A percentile compares a stretch with the other conserved stretches of the same genome.
phyloP scores from a whole-genome alignment of 345 rosid genomes.

The Moricandia arvensis region DNA sequence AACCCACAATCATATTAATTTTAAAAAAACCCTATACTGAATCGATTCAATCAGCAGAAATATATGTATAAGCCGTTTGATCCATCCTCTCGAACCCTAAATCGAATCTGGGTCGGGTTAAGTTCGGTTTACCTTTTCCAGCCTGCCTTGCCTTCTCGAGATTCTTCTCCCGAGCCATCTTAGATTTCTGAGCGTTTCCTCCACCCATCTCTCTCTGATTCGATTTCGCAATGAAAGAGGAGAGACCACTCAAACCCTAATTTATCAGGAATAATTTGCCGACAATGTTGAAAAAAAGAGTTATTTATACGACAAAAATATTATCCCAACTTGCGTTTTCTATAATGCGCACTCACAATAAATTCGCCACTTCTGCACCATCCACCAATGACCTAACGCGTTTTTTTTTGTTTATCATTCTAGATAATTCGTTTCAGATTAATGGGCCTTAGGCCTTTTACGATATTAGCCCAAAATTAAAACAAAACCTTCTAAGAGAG shows the following conservation, averaged over 20 bases:
- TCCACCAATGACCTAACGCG: slow-evolving; percentile 26
- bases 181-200: slow-evolving; percentile 55
- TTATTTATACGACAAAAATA: not conserved
- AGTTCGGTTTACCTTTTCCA: slow-evolving; percentile 27
- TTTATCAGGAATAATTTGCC: not conserved
- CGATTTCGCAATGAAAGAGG: slow-evolving; percentile 11
- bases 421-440: slow-evolving; percentile 1
- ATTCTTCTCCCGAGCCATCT: slow-evolving; percentile 52
- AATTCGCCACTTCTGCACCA: slow-evolving; percentile 18
- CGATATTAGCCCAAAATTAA: not conserved
- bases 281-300: not conserved
- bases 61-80: not conserved
- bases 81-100: not conserved
- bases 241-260: slow-evolving; percentile 33
- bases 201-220: slow-evolving; percentile 51
- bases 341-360: slow-evolving; percentile 20
- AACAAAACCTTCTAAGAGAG: no score
- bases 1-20: not conserved
- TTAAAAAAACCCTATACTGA: no score
- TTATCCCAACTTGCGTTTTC: slow-evolving; percentile 14
- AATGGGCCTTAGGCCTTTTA: not conserved
- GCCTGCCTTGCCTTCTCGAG: slow-evolving; percentile 51
- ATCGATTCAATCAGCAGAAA: not conserved
- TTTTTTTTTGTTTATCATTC: not conserved
- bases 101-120: not conserved